phyloP scores from a whole-genome alignment of 805 yeast genomes.

The Barnettozyma siamensis region DNA sequence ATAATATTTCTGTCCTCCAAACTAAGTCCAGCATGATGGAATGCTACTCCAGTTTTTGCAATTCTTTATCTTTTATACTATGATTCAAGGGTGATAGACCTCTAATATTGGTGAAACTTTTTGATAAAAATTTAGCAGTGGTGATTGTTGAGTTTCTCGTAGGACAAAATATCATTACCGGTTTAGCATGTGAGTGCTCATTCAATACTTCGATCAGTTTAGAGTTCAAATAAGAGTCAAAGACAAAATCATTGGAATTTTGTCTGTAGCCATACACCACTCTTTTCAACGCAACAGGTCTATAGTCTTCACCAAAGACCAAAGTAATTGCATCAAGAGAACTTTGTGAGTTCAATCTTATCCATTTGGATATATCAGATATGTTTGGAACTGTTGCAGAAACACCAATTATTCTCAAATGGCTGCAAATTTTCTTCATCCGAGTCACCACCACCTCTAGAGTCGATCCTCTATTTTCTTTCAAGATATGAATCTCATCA shows the following conservation, averaged over 20 bases:
- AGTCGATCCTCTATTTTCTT: slow-evolving; percentile 43
- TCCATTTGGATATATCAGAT: slow-evolving; percentile 42
- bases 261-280: slow-evolving; percentile 39
- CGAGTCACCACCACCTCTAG: slow-evolving; percentile 44
- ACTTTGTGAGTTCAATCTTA: slow-evolving; percentile 23
- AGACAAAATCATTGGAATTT: slow-evolving; percentile 40
- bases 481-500: slow-evolving; percentile 44
- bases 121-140: slow-evolving; percentile 38
- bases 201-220: slow-evolving; percentile 36
- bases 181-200: slow-evolving; percentile 34
- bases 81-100: not conserved
- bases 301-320: slow-evolving; percentile 40
- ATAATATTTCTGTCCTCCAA: slow-evolving; percentile 39
- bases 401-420: slow-evolving; percentile 38
- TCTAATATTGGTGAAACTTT: slow-evolving; percentile 10
- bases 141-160: slow-evolving; percentile 43
- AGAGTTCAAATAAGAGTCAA: slow-evolving; percentile 38
- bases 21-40: slow-evolving; percentile 55
- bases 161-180: slow-evolving; percentile 47
- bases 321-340: slow-evolving; percentile 30
- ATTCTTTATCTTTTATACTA: slow-evolving; percentile 24
- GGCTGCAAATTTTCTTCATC: slow-evolving; percentile 35
- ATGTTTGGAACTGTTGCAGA: slow-evolving; percentile 54
- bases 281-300: slow-evolving; percentile 39
- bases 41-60: slow-evolving; percentile 37